Evolutionary conservation across 2,329 filamentous ascomycete species (phyloP), one percentile per base, ranked within the genome.

Genomic region (Fusarium pseudonygamai): DNA sequence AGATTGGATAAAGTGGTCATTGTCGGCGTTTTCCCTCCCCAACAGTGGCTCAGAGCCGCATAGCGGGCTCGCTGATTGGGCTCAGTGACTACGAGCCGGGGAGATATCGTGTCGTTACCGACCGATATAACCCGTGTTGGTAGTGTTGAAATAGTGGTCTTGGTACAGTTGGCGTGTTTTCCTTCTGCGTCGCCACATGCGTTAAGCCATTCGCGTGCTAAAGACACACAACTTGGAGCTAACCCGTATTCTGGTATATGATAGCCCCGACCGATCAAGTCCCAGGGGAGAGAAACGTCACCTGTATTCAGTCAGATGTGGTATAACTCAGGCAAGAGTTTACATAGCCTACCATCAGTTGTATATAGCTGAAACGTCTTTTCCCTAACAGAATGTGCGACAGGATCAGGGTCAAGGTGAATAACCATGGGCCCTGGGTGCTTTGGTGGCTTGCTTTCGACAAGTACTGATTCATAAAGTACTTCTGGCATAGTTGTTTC

Each of bases 1-100:
- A 66, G 30, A 40, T 49, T 66, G 12, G 64, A 34, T 10, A 53
- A 6, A 15, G 62, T 45, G 5, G 64, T 66, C 30, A 55, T 64
- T 28, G 43, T 46, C 18, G 60, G 64, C 42, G 62, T 66, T 15
- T 28, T 64, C 7, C 52, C 47, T 32, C 64, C 64, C 64, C 64
- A 66, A 3, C 64, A 66, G 39, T 66, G 64, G 18, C 64, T 66
- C 5, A 63, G 42, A 36, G 64, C 60, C 22, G 62, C 52, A 16
- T 66, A 66, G 2, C 22, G 13, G 18, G 46, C 57, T 42, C 14
- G 26, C 11, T 60, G 34, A 7, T 42, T 24, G 1, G 28, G 20
- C 3, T 55, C 2, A 11, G 57, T 60, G 3, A 60, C 15, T 9
- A 55, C 11, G 9, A 60, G 28, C 20, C 28, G 34, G 18, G 57